Percentiles rank a stretch among this genome's conserved stretches.
phyloP scores from a whole-genome alignment of 768 basidiomycete genomes.

The Auricularia auricula-judae region DNA sequence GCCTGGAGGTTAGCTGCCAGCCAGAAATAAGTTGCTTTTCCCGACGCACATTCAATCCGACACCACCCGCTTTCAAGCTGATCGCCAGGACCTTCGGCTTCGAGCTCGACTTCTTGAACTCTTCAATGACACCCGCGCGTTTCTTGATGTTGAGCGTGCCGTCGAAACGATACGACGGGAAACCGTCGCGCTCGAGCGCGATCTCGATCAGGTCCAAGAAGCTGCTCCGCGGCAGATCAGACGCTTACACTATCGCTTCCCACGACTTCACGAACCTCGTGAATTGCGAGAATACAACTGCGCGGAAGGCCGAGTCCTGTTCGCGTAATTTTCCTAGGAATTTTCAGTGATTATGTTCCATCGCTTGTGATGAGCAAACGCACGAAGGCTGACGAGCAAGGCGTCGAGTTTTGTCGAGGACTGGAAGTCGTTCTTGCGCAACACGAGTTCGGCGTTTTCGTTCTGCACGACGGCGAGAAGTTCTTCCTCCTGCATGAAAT shows the following conservation, averaged over 20 bases:
- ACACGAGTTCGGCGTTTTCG: conserved; percentile 30
- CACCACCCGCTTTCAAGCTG: conserved; percentile 85
- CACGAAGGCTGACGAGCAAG: conserved; percentile 60
- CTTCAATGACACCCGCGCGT: conserved; percentile 59
- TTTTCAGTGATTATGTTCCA: background rate
- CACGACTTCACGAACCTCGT: conserved; percentile 28
- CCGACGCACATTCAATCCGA: conserved; percentile 65
- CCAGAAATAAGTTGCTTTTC: background rate
- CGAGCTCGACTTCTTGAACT: conserved; percentile 60
- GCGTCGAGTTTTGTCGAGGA: conserved; percentile 90
- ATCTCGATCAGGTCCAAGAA: conserved; percentile 76
- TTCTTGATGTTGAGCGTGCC: conserved; percentile 86
- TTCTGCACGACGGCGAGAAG: conserved; percentile 11
- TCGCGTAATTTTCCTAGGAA: conserved; percentile 47
- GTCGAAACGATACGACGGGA: conserved; percentile 75
- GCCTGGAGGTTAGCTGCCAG: background rate
- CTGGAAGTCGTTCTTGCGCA: conserved; percentile 74
- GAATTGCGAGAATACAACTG: conserved; percentile 85
- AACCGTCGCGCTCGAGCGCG: conserved; percentile 54
- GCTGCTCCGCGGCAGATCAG: conserved; percentile 10
- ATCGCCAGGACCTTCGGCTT: conserved; percentile 69
- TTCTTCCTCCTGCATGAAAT: conserved; percentile 16
- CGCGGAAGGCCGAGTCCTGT: conserved; percentile 68
- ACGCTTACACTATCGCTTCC: background rate
- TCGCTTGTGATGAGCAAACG: conserved; percentile 11